phyloP scores from a whole-genome alignment of 1,284 basidiomycete species.

The Leccinum fuscescens region DNA sequence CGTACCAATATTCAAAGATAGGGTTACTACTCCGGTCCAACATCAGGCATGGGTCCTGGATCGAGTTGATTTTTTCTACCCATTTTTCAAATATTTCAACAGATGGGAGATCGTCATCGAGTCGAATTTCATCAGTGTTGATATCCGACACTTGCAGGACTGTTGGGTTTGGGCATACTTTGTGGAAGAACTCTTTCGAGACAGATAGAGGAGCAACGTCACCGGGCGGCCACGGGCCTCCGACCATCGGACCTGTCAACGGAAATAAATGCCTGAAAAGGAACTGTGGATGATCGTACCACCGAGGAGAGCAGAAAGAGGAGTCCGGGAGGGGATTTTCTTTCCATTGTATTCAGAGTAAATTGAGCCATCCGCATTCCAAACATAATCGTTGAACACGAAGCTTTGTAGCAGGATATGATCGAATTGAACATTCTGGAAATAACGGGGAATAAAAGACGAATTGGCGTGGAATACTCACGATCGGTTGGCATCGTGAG shows the following conservation, averaged over 20 bases:
- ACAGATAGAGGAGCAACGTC: constrained; percentile 37
- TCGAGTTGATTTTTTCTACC: constrained; percentile 32
- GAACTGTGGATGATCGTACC: constrained; percentile 18
- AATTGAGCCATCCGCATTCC: constrained; percentile 29
- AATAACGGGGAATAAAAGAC: neutral
- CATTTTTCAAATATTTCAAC: constrained; percentile 34
- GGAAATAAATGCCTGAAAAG: neutral
- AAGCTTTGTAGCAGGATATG: constrained; percentile 25
- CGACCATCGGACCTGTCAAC: constrained; percentile 39
- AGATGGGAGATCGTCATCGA: constrained; percentile 21
- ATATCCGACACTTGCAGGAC: constrained; percentile 29
- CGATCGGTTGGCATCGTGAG: constrained; percentile 34
- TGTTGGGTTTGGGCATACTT: constrained; percentile 38
- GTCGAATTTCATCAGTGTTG: constrained; percentile 30
- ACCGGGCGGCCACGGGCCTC: constrained; percentile 34
- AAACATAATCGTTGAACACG: constrained; percentile 42
- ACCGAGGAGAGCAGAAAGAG: constrained; percentile 34
- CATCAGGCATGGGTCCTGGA: constrained; percentile 38
- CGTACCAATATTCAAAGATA: constrained; percentile 36
- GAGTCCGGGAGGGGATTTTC: constrained; percentile 36
- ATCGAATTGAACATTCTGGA: constrained; percentile 7
- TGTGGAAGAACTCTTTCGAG: constrained; percentile 35
- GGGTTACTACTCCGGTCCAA: constrained; percentile 22
- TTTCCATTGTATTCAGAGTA: constrained; percentile 36
- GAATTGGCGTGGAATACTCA: constrained; percentile 20